These are phyloP conservation scores for Fusarium austroafricanum DNA, from an alignment of 2,329 filamentous ascomycete genomes.

Conservation along the genomic window DNA sequence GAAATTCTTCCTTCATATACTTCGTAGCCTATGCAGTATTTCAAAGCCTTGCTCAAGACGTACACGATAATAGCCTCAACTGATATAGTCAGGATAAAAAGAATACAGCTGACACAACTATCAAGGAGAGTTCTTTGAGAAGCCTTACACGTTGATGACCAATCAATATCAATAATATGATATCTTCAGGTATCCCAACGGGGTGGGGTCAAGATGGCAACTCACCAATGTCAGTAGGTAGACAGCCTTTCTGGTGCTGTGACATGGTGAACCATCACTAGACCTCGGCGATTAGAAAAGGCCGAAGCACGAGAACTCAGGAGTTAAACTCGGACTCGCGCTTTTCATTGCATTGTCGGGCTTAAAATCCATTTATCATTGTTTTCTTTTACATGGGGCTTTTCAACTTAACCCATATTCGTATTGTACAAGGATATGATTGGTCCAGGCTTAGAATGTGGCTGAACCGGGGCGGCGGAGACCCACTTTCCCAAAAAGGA, in stretches of 20 bases:
- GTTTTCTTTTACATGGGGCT: neutral
- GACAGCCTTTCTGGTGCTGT: neutral
- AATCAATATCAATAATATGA: neutral
- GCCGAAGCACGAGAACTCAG: neutral
- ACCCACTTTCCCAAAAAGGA: too few species aligned
- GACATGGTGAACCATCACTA: constrained; percentile 1
- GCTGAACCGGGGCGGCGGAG: too few species aligned
- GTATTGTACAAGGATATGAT: constrained; percentile 20
- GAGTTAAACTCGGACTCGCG: constrained; percentile 4
- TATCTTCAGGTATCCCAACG: too few species aligned
- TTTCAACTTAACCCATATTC: constrained; percentile 16
- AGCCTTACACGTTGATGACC: too few species aligned
- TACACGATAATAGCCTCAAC: too few species aligned
- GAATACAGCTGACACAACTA: too few species aligned
- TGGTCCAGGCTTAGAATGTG: neutral
- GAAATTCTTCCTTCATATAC: too few species aligned
- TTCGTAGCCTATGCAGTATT: too few species aligned
- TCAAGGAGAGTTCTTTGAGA: too few species aligned
- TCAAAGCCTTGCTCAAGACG: too few species aligned
- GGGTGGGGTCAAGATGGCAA: neutral
- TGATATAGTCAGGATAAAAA: too few species aligned
- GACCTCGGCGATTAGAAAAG: neutral
- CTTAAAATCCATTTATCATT: neutral
- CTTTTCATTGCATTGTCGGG: neutral
- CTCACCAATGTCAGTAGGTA: neutral